These are phyloP conservation scores for Daldinia grandis DNA, from an alignment of 495 filamentous ascomycete species.

Conservation along the genomic window DNA sequence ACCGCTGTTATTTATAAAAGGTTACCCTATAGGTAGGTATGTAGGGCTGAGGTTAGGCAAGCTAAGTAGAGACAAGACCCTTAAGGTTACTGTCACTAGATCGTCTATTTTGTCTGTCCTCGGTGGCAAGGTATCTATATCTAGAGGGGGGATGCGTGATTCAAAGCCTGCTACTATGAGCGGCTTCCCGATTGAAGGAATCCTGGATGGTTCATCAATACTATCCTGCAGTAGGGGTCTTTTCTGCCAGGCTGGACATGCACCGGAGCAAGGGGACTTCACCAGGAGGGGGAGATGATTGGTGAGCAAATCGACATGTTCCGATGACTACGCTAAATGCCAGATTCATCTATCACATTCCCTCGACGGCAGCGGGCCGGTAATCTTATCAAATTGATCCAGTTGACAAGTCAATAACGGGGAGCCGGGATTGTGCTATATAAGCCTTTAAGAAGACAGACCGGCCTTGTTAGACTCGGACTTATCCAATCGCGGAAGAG, in stretches of 20 bases:
- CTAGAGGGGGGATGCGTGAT: constrained; percentile 24
- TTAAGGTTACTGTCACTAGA: constrained; percentile 23
- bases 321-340: constrained; percentile 27
- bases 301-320: constrained; percentile 14
- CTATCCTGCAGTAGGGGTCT: constrained; percentile 33
- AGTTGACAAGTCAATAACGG: constrained; percentile 35
- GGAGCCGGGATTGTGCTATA: constrained; percentile 28
- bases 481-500: constrained; percentile 27
- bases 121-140: background rate
- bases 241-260: constrained; percentile 15
- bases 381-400: constrained; percentile 25
- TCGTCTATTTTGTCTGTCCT: constrained; percentile 1
- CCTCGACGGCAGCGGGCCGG: constrained; percentile 19
- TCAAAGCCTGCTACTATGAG: constrained; percentile 3
- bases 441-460: constrained; percentile 26
- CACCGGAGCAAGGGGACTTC: constrained; percentile 22
- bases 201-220: constrained; percentile 9
- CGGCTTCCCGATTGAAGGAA: constrained; percentile 31
- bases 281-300: constrained; percentile 3
- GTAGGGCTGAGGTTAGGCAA: constrained; percentile 33
- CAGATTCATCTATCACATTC: constrained; percentile 35
- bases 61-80: constrained; percentile 17
- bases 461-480: constrained; percentile 14
- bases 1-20: constrained; percentile 28
- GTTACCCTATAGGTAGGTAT: constrained; percentile 7